Conservation (phyloP, 1,284 basidiomycete genomes). For the Fomitiporia mediterranea region DNA sequence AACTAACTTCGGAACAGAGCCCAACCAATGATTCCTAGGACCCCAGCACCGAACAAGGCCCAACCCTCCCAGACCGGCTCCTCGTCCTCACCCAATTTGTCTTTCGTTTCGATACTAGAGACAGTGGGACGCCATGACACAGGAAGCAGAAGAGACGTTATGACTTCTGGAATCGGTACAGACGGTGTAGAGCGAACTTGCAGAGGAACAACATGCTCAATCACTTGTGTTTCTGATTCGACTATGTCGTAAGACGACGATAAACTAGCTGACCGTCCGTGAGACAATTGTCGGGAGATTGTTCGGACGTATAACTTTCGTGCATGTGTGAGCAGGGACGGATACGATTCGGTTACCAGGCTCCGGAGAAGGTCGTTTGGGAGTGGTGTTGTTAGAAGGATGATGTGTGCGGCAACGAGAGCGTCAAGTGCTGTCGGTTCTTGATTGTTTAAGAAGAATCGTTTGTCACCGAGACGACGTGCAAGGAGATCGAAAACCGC, state of each 20-base stretch:
- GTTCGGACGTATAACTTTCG: slow-evolving; percentile 39
- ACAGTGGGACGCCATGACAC: not conserved
- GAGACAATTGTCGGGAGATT: slow-evolving; percentile 26
- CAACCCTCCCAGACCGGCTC: slow-evolving; percentile 33
- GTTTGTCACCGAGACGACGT: slow-evolving; percentile 46
- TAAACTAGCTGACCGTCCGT: slow-evolving; percentile 24
- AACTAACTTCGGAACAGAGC: slow-evolving; percentile 18
- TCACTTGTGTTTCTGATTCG: slow-evolving; percentile 9
- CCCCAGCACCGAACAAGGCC: slow-evolving; percentile 32
- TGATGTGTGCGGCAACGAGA: slow-evolving; percentile 59
- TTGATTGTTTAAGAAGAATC: slow-evolving; percentile 46
- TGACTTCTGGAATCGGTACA: not conserved
- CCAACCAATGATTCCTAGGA: slow-evolving; percentile 27
- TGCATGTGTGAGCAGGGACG: slow-evolving; percentile 52
- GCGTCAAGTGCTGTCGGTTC: slow-evolving; percentile 56
- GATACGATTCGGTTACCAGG: slow-evolving; percentile 51
- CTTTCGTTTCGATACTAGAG: slow-evolving; percentile 4
- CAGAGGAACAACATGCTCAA: slow-evolving; percentile 3
- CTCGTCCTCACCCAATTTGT: slow-evolving; percentile 30
- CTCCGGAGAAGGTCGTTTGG: slow-evolving; percentile 55
- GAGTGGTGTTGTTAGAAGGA: slow-evolving; percentile 53
- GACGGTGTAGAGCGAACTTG: slow-evolving; percentile 8
- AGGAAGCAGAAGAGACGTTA: not conserved
- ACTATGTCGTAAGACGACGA: slow-evolving; percentile 17
- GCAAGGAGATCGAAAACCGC: slow-evolving; percentile 52